phyloP scores from a whole-genome alignment of 1,284 basidiomycete species.

The Lignosus rhinocerotis region DNA sequence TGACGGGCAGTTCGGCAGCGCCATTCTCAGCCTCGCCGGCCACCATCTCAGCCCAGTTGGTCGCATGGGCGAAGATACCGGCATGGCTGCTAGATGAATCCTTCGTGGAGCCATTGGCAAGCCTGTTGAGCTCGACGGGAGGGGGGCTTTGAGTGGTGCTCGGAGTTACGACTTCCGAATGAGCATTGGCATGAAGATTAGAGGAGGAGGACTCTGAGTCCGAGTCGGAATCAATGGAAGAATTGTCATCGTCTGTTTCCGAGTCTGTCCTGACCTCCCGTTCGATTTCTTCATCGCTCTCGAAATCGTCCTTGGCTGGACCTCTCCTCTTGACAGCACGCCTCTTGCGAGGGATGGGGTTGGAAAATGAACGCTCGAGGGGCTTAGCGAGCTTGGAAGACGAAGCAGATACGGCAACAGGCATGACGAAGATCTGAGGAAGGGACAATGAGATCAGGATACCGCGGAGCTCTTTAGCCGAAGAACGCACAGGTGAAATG shows the following conservation, averaged over 20 bases:
- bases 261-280: constrained; percentile 69
- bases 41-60: constrained; percentile 83
- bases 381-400: constrained; percentile 16
- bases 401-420: constrained; percentile 18
- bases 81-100: constrained; percentile 34
- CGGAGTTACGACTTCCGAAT: constrained; percentile 57
- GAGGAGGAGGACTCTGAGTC: constrained; percentile 71
- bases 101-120: constrained; percentile 30
- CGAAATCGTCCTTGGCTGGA: constrained; percentile 52
- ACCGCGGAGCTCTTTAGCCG: constrained; percentile 10
- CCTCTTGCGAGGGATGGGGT: constrained; percentile 34
- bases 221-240: constrained; percentile 58
- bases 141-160: constrained; percentile 63
- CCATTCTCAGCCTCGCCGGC: constrained; percentile 64
- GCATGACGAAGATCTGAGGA: constrained; percentile 17
- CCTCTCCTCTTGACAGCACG: constrained; percentile 50
- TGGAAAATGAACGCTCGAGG: constrained; percentile 20
- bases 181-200: constrained; percentile 50
- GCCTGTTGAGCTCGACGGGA: constrained; percentile 38
- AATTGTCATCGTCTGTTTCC: constrained; percentile 54
- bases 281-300: constrained; percentile 75
- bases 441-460: constrained; percentile 13
- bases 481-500: constrained; percentile 7
- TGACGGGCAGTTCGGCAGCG: constrained; percentile 66
- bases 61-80: constrained; percentile 55